Evolutionary conservation across 2,329 filamentous ascomycete species (phyloP).

Genomic region (Cercospora canescens): DNA sequence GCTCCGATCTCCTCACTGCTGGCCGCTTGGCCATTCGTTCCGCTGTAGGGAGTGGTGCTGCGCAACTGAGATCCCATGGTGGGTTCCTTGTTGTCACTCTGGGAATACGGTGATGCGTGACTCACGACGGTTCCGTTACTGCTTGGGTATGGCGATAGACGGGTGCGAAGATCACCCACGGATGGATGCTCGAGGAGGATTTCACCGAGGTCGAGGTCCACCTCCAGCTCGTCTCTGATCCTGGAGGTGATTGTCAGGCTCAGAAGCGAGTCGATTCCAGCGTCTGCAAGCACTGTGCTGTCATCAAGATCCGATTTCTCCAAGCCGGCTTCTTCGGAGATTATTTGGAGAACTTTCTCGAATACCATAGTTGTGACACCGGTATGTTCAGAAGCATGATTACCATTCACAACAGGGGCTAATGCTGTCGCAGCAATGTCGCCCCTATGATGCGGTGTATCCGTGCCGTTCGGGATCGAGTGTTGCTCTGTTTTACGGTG

Average conservation of each 20-base stretch:
- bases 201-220: background rate
- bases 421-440: too few relatives aligned
- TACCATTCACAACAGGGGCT: too few relatives aligned
- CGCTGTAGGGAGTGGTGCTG: too few relatives aligned
- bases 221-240: background rate
- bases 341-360: slow-evolving; percentile 27
- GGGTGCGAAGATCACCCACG: background rate
- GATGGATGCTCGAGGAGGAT: background rate
- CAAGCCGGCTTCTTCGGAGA: slow-evolving; percentile 34
- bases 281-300: slow-evolving; percentile 31
- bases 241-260: background rate
- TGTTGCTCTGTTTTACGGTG: background rate
- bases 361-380: too few relatives aligned
- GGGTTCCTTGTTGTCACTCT: background rate
- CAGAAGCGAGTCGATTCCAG: slow-evolving; percentile 36
- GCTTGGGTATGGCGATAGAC: too few relatives aligned
- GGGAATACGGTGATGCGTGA: background rate
- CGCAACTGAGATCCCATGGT: too few relatives aligned
- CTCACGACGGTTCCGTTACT: too few relatives aligned
- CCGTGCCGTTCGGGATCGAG: too few relatives aligned
- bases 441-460: too few relatives aligned
- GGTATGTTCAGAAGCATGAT: too few relatives aligned
- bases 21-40: too few relatives aligned
- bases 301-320: slow-evolving; percentile 22
- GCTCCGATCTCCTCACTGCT: too few relatives aligned